Evolutionary conservation across 352 stramenopile genomes (phyloP).

Genomic region (Pythium aristosporum): DNA sequence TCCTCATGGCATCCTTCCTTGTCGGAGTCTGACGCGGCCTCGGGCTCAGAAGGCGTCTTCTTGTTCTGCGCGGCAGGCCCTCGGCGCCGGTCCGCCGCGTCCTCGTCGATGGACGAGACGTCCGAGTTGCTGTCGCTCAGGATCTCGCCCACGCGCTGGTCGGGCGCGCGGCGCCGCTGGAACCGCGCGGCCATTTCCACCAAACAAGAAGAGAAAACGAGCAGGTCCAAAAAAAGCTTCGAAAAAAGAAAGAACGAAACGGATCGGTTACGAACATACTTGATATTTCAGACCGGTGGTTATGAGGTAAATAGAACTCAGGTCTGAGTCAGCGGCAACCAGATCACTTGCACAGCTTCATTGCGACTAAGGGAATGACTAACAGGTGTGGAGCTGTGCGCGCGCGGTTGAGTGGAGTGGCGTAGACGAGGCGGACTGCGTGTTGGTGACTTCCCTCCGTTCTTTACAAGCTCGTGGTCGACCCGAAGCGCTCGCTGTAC

Average conservation of each 20-base stretch:
- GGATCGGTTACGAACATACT: not conserved
- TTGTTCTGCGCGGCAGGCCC: not conserved
- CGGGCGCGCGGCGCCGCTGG: constrained; percentile 17
- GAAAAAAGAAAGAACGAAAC: constrained; percentile 11
- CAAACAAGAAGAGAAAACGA: not conserved
- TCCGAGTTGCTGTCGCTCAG: constrained; percentile 63
- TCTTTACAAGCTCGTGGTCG: constrained; percentile 19
- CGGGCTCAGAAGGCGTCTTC: not conserved
- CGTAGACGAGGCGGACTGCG: not conserved
- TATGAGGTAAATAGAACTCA: not conserved
- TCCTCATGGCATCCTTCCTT: constrained; percentile 40
- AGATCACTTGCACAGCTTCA: not conserved
- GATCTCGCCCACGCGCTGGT: constrained; percentile 52
- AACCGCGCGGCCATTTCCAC: constrained; percentile 15
- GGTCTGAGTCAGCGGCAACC: not conserved
- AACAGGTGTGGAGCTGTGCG: not conserved
- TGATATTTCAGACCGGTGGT: not conserved
- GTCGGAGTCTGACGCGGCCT: constrained; percentile 23
- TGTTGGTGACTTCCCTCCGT: not conserved
- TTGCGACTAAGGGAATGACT: not conserved
- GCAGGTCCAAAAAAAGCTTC: constrained; percentile 11
- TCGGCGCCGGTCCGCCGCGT: constrained; percentile 6
- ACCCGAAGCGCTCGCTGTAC: constrained; percentile 22
- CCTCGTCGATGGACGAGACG: constrained; percentile 31
- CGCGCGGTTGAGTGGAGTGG: not conserved